Evolutionary conservation across 495 filamentous ascomycete species (phyloP).

Genomic region (Trichoderma asperelloides): DNA sequence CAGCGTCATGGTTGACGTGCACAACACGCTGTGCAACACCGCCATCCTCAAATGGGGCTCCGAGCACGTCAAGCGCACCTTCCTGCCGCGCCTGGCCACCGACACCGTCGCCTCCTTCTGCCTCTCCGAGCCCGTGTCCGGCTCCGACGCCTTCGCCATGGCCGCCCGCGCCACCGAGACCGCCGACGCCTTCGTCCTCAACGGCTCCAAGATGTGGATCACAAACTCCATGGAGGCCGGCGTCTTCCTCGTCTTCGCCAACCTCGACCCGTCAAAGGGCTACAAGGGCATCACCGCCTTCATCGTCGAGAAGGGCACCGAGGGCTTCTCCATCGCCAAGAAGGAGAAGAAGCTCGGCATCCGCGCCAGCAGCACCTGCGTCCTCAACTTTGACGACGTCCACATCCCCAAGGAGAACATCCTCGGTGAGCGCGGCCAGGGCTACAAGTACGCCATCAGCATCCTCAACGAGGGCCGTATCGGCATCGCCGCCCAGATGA

Average conservation of each 20-base stretch:
- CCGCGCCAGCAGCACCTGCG: constrained; percentile 87
- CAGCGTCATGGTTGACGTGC: constrained; percentile 86
- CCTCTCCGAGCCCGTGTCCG: constrained; percentile 86
- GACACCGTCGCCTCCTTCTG: constrained; percentile 93
- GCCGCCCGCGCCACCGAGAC: constrained; percentile 73
- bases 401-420: constrained; percentile 79
- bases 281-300: constrained; percentile 97
- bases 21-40: constrained; percentile 97
- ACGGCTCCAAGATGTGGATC: constrained; percentile 98
- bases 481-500: constrained; percentile 98
- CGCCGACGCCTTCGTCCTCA: constrained; percentile 73
- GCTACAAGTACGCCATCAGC: constrained; percentile 95
- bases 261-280: constrained; percentile 75
- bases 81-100: constrained; percentile 79
- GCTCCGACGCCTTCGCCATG: constrained; percentile 92
- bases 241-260: constrained; percentile 97
- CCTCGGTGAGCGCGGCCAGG: constrained; percentile 78
- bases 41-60: constrained; percentile 80
- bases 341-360: constrained; percentile 99
- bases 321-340: constrained; percentile 92
- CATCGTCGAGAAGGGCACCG: constrained; percentile 80
- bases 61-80: constrained; percentile 65
- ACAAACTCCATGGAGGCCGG: constrained; percentile 90
- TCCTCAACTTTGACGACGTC: constrained; percentile 95
- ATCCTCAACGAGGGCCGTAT: constrained; percentile 97